A percentile compares a stretch with the other conserved stretches of the same genome.
Conservation (phyloP, 108 stramenopile species). For the Cafeteria roenbergensis region DNA sequence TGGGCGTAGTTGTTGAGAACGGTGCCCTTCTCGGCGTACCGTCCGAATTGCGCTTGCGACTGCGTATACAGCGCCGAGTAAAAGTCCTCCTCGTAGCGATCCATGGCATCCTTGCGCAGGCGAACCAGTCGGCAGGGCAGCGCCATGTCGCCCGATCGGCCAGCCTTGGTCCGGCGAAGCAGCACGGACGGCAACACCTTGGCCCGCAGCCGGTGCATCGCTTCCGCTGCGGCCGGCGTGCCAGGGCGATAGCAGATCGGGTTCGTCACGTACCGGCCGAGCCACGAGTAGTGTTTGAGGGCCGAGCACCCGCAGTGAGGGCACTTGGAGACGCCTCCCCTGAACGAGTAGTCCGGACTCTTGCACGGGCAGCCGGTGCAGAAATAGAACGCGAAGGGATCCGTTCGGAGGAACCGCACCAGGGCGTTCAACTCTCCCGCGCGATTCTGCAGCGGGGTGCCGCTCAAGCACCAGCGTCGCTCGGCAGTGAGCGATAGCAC, state of each 20-base stretch:
- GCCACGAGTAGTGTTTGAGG: slow-evolving; percentile 78
- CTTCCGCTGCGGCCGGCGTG: slow-evolving; percentile 12
- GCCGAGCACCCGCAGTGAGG: slow-evolving; percentile 76
- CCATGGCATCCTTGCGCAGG: slow-evolving; percentile 62
- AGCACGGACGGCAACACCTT: slow-evolving; percentile 69
- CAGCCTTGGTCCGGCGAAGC: slow-evolving; percentile 86
- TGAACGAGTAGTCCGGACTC: slow-evolving; percentile 77
- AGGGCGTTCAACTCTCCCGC: slow-evolving; percentile 93
- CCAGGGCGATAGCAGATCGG: slow-evolving; percentile 69
- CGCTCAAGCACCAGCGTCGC: slow-evolving; percentile 80
- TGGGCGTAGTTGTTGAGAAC: slow-evolving; percentile 96
- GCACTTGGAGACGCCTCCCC: slow-evolving; percentile 50
- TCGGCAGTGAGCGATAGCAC: slow-evolving; percentile 74
- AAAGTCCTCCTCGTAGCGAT: slow-evolving; percentile 86
- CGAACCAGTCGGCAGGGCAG: slow-evolving; percentile 60
- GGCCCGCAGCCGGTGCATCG: slow-evolving; percentile 28
- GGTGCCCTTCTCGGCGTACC: slow-evolving; percentile 75
- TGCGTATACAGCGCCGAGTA: slow-evolving; percentile 92
- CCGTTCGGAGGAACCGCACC: slow-evolving; percentile 78
- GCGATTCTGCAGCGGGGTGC: slow-evolving; percentile 93
- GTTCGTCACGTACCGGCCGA: slow-evolving; percentile 81
- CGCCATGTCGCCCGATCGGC: slow-evolving; percentile 77
- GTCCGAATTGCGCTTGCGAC: slow-evolving; percentile 77
- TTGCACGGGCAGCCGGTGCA: slow-evolving; percentile 86
- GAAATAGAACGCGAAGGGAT: slow-evolving; percentile 91